Evolutionary conservation across 306 rosid species (phyloP).

Genomic region (Trifolium fragiferum): DNA sequence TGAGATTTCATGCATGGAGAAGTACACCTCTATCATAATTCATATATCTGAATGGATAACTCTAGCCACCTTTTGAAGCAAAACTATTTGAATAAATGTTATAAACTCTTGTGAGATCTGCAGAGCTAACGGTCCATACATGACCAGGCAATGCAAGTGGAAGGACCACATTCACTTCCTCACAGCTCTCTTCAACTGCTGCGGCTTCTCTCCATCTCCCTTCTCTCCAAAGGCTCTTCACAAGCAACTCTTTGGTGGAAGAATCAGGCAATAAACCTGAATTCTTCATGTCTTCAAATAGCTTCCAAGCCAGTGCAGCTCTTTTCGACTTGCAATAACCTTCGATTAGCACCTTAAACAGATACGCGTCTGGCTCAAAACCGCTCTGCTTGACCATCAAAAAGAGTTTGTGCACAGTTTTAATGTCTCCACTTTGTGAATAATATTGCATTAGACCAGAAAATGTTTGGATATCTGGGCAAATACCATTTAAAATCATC

Average conservation of each 20-base stretch:
- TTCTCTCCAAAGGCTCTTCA: constrained; percentile 87
- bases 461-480: constrained; percentile 79
- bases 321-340: constrained; percentile 82
- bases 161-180: constrained; percentile 55
- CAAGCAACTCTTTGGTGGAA: constrained; percentile 77
- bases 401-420: constrained; percentile 76
- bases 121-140: constrained; percentile 75
- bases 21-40: constrained; percentile 6
- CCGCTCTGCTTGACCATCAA: constrained; percentile 72
- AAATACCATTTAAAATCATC: constrained; percentile 69
- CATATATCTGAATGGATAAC: constrained; percentile 20
- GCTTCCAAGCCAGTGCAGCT: constrained; percentile 76
- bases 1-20: constrained; percentile 27
- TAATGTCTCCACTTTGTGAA: constrained; percentile 64
- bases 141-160: constrained; percentile 68
- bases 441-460: constrained; percentile 76
- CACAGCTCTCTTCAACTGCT: constrained; percentile 67
- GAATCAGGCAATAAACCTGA: constrained; percentile 63
- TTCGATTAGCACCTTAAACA: constrained; percentile 69
- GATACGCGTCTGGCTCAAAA: constrained; percentile 67
- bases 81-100: constrained; percentile 65
- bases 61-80: constrained; percentile 44
- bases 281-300: constrained; percentile 74
- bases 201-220: constrained; percentile 86
- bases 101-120: constrained; percentile 66